Percentiles rank a stretch among this genome's conserved stretches.
These are phyloP conservation scores for Hsuehochloa calcarea DNA, from an alignment of 176 grass and related monocot species.

Conservation along the genomic window DNA sequence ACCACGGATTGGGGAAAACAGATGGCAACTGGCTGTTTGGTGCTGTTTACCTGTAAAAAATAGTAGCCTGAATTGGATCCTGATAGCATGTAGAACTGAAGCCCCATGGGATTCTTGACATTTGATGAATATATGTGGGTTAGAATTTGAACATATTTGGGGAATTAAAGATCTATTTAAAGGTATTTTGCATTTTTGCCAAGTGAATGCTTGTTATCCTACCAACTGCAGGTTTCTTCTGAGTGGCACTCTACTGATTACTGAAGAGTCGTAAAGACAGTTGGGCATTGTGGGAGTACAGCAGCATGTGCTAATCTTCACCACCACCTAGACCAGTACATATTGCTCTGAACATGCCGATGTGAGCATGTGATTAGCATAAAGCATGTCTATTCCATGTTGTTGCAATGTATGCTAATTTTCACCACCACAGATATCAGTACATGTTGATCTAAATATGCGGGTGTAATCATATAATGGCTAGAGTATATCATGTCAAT, in stretches of 20 bases:
- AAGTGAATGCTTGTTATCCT: not conserved
- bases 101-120: no score
- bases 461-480: not conserved
- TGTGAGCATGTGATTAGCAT: not conserved
- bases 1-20: not conserved
- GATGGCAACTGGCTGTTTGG: not conserved
- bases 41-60: not conserved
- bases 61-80: not conserved
- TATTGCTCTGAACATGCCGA: not conserved
- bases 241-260: no score
- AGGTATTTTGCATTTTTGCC: not conserved
- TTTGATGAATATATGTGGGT: not conserved
- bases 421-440: not conserved
- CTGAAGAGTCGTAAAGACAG: no score
- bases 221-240: slow-evolving; percentile 50
- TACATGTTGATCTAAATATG: not conserved
- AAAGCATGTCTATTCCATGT: not conserved
- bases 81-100: not conserved
- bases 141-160: not conserved
- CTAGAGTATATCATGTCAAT: not conserved
- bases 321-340: not conserved
- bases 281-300: no score
- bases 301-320: no score
- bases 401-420: not conserved
- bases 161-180: not conserved